Evolutionary conservation across 129 eudicot genomes (phyloP), one percentile per base, ranked within the genome.

Genomic region (Pulicaria dysenterica): DNA sequence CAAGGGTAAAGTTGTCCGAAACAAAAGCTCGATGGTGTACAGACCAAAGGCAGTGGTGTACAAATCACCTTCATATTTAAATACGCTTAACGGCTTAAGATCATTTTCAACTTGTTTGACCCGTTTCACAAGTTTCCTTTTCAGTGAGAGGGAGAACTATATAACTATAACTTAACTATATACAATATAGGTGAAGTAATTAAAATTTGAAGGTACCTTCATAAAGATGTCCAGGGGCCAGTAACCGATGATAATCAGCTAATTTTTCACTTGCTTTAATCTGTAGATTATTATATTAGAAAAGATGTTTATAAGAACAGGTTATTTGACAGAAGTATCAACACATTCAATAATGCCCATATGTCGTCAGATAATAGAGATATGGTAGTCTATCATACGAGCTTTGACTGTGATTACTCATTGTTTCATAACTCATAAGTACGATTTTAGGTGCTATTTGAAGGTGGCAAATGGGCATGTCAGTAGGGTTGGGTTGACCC

Each of bases 221-320:
- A 53, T 93, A 93, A 61, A 73, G 83, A 44, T 64, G 88, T 57
- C 95, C 83, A 53, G 98, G 98, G 46, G 85, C 88, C 58, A 89
- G 77, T 74, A 89, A 65, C 16, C 98, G 95, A 80, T 89, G 94
- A 73, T 89, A 93, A 84, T 93, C 96, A 69, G 90, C 96, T 70
- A 89, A 83, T 44, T 72, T 54, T 75, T 83, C 85, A 42, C 85
- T 67, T 5, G 96, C 96, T 76, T 83, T 75, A 43, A 87, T 66
- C 98, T 93, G 95, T 45, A 48, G 54, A 43, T 46, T n/a, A 64
- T 69, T 45, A 46, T 37, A 59, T 68, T 12, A 73, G 13, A 60
- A 24, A 49, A 64, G 11, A 15, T 43, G 77, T 56, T 46, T 24
- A 42, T 11, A 47, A 2, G 31, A 70, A 49, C 59, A 57, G 47